Percentiles rank a stretch among this genome's conserved stretches.
Evolutionary conservation across 2,329 filamentous ascomycete species (phyloP).

Genomic region (Cercospora berteroae): DNA sequence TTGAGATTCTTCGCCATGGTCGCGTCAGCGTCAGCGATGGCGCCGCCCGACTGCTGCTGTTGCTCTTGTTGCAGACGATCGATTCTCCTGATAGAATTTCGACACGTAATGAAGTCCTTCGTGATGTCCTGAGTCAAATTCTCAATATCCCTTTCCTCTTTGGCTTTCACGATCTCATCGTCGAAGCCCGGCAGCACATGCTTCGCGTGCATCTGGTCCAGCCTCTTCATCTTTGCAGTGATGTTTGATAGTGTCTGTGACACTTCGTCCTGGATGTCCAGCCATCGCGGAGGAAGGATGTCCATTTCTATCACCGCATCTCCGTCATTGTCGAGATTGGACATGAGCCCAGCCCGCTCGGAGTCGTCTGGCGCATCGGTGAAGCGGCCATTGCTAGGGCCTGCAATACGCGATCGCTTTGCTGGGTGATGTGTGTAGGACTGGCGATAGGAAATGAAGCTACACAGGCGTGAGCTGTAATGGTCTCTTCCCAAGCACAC

Average conservation of each 20-base stretch:
- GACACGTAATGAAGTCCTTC: constrained; percentile 82
- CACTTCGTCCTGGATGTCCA: constrained; percentile 91
- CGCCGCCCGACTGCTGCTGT: constrained; percentile 59
- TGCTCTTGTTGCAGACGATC: constrained; percentile 83
- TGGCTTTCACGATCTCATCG: constrained; percentile 83
- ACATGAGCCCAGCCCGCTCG: constrained; percentile 80
- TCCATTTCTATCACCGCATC: constrained; percentile 99
- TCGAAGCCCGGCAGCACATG: constrained; percentile 96
- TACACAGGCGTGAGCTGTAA: constrained; percentile 41
- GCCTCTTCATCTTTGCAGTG: constrained; percentile 73
- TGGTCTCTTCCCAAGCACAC: neutral
- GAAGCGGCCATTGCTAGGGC: constrained; percentile 47
- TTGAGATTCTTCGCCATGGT: constrained; percentile 96
- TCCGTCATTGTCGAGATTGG: constrained; percentile 69
- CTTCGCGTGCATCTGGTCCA: constrained; percentile 94
- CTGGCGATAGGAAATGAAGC: constrained; percentile 98
- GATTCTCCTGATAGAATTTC: constrained; percentile 81
- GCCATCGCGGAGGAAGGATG: constrained; percentile 89
- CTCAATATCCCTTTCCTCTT: constrained; percentile 89
- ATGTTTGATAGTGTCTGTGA: constrained; percentile 77
- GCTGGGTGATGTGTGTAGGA: constrained; percentile 90
- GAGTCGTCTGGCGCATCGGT: constrained; percentile 44
- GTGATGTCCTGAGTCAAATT: constrained; percentile 87
- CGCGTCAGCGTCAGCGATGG: constrained; percentile 79
- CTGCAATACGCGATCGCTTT: constrained; percentile 67